A percentile compares a stretch with the other conserved stretches of the same genome.
phyloP scores from a whole-genome alignment of 202 grass and related monocot genomes.

The Bolboschoenoplectus hybrid region DNA sequence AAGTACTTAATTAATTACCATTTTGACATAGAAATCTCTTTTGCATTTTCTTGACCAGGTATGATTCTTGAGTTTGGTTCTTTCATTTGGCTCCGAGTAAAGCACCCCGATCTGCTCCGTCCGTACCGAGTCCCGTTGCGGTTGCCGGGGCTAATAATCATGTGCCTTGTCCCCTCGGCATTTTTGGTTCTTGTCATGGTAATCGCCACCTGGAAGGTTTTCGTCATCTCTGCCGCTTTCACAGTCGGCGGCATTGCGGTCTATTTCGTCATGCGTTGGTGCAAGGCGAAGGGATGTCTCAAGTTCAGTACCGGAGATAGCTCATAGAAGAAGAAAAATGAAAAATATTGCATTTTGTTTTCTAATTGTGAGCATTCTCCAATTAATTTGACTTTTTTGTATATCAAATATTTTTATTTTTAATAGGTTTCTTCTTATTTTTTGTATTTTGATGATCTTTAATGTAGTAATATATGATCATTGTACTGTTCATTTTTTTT shows the following conservation, averaged over 20 bases:
- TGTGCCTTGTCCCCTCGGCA: conserved; percentile 47
- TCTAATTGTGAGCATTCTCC: background rate
- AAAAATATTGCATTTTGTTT: conserved; percentile 1
- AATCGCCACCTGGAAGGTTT: conserved; percentile 64
- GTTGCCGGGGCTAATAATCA: conserved; percentile 32
- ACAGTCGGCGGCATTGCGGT: conserved; percentile 36
- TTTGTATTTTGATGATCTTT: background rate
- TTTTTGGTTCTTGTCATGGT: conserved; percentile 56
- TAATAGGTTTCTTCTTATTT: background rate
- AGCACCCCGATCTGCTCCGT: conserved; percentile 36
- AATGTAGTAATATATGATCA: background rate
- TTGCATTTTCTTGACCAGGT: conserved; percentile 30
- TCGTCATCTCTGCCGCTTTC: conserved; percentile 34
- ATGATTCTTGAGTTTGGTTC: conserved; percentile 59
- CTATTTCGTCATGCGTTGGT: conserved; percentile 42
- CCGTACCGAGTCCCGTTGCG: conserved; percentile 47
- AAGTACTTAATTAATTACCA: background rate
- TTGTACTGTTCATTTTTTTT: background rate
- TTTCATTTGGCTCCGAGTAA: conserved; percentile 45
- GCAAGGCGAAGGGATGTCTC: conserved; percentile 40
- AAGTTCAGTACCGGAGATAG: conserved; percentile 32
- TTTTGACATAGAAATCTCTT: background rate
- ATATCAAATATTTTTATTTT: conserved; percentile 22
- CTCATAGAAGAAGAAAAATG: background rate
- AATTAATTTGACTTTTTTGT: background rate